Evolutionary conservation across 768 basidiomycete species (phyloP), one percentile per base, ranked within the genome.

Genomic region (Mycena belliarum): DNA sequence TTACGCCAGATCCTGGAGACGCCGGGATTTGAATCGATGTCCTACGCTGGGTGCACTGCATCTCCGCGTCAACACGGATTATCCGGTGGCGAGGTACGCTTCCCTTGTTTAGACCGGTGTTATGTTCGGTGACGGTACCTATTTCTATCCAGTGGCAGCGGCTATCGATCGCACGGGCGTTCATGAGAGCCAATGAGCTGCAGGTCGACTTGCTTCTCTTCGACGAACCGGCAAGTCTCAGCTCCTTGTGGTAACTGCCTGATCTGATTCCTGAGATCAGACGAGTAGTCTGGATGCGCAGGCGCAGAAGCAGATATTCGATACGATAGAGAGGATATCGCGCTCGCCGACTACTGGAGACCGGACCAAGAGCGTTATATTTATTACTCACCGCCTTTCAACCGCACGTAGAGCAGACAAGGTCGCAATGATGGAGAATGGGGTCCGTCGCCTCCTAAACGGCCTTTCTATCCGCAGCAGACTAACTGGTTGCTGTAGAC

Each of bases 401-500:
- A 89, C 87, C 43, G 90, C 91, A 20, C 86, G 89, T 4, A 83
- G 88, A 41, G 91, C 91, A 60, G 89, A 93, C 75, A 91, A 91
- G 73, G 83, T 92, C 62, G 90, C 88, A 41, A 88, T 91, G 85
- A 90, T 92, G 88, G 87, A 91, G 65, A 80, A 81, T 65, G 90
- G 90, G 71, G 81, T 82, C 71, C 64, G 73, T 68, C 12, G 25
- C 49, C 57, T 20, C 43, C 55, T 33, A 40, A 40, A 58, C 41
- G 46, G 20, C 33, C 42, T 46, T 59, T 61, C 54, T 46, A 54
- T 28, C 41, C 25, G 33, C 28, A 4, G 33, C 11, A 25, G 44
- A 61, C 69, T 70, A 25, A 56, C 68, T 15, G 50, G 32, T 45
- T 68, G 43, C n/a, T n/a, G 37, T 60, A 90, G 88, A 86, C 82